A percentile compares a stretch with the other conserved stretches of the same genome.
phyloP scores from a whole-genome alignment of 2,329 filamentous ascomycete genomes.

The Aspergillus sp. region DNA sequence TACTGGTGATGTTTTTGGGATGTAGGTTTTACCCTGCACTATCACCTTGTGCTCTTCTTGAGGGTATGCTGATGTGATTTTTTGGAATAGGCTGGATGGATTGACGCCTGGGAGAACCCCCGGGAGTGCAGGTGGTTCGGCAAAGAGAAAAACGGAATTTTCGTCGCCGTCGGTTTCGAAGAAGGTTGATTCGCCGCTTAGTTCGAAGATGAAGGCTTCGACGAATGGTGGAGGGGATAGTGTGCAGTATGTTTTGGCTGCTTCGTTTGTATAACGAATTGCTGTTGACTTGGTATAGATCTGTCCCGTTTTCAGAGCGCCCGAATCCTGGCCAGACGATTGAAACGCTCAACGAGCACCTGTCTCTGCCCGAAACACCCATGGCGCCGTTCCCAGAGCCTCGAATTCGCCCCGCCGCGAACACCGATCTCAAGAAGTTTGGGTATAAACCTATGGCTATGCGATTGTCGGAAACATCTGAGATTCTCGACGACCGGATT shows the following conservation, averaged over 20 bases:
- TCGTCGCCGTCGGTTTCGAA: conserved; percentile 47
- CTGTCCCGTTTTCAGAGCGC: conserved; percentile 72
- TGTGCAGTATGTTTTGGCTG: conserved; percentile 36
- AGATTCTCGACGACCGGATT: conserved; percentile 92
- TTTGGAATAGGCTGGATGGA: conserved; percentile 58
- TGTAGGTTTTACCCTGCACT: conserved; percentile 52
- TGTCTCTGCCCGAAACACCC: conserved; percentile 66
- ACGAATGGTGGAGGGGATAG: conserved; percentile 36
- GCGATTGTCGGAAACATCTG: conserved; percentile 89
- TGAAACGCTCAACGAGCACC: conserved; percentile 78
- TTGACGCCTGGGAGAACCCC: conserved; percentile 55
- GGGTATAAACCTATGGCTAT: conserved; percentile 90
- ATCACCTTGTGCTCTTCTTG: neutral
- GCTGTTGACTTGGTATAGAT: conserved; percentile 37
- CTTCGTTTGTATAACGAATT: neutral
- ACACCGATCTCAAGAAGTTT: conserved; percentile 87
- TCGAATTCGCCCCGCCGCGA: conserved; percentile 79
- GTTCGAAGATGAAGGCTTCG: conserved; percentile 38
- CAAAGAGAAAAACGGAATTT: conserved; percentile 55
- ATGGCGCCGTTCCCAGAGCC: conserved; percentile 71
- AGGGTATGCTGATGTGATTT: neutral
- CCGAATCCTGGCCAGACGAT: conserved; percentile 76
- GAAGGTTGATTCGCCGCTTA: conserved; percentile 52
- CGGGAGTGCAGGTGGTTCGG: conserved; percentile 41
- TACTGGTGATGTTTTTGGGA: conserved; percentile 75